Evolutionary conservation across 176 grass and related monocot genomes (phyloP), one percentile per base, ranked within the genome.

Genomic region (Phoenix roebelenii): DNA sequence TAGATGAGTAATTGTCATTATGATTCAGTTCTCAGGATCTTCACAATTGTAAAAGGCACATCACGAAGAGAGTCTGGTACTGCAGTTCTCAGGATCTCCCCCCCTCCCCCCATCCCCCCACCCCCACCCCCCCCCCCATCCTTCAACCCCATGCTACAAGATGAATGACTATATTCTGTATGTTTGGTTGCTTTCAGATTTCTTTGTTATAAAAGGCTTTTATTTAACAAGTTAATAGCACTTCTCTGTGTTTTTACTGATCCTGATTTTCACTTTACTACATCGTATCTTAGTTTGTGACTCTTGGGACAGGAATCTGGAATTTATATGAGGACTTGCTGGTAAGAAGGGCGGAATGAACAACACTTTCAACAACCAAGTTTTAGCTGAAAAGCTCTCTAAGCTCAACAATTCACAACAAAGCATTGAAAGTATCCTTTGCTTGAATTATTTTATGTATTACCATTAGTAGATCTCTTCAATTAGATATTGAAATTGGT

Each of bases 351-450:
- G 55, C 53, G 61, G 67, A 58, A 82, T 77, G 79, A 72, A 49
- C 12, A 57, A 73, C 48, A 69, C 70, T 71, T 98, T 98, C 81
- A 89, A 79, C 72, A 88, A 98, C 68, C 88, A 81, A 26, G 71
- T 76, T 24, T 68, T 98, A 61, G 79, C 75, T 26, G 84, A 98
- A 61, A 92, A 98, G 81, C 87, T 98, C 5, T 72, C 59, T 28
- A 92, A 83, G 77, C 84, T 98, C 62, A 92, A 98, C 77, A 98
- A 59, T 73, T 83, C 87, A 19, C 84, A 89, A 25, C 74, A 89
- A 64, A 92, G 93, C 82, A 89, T 98, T 44, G 78, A 98, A 68
- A 78, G 93, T 98, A 98, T 88, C 84, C 79, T 98, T 85, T 77
- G 23, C n/a, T 57, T n/a, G 62, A 53, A 9, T 70, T 65, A 16